Base-by-base conservation (phyloP, 306 rosid species). In the Vigna nakashimae region DNA sequence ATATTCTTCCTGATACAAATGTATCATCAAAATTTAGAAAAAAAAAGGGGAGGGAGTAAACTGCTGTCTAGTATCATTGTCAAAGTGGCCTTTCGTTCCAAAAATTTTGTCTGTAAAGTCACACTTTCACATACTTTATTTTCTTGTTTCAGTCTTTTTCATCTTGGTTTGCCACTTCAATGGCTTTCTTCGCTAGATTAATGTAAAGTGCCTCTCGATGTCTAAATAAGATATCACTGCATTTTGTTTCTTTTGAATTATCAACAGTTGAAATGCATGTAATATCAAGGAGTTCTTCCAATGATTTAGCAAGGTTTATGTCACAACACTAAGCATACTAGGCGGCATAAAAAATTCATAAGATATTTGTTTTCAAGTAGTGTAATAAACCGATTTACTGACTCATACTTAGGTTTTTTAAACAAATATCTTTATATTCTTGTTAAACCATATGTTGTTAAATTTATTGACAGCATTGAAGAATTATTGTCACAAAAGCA, bases 1-100 rank as follows among this genome's bases (percentile, higher is more conserved):
- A 20, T 65, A 51, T 28, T 84, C 40, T 40, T 64, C 69, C 58
- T 56, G 67, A 74, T 64, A 15, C 59, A 51, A 22, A 38, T 42
- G 62, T 52, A 58, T 59, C 22, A 49, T 22, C 12, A 58, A 58
- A 65, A 3, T 43, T 18, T n/a, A 66, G 65, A 60, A 57, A 14
- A 60, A 57, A 14, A 60, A 67, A 48, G 55, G 16, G 10, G 32
- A 3, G 32, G 4, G 34, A 30, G 34, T 30, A 30, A 30, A 3
- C 34, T 73, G 15, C 15, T 63, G 72, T 20, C 22, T 55, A 26
- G 9, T 65, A 4, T 30, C 49, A 66, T 15, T 65, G 4, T 30
- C 59, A 66, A 28, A 16, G 22, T 50, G 48, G 74, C 48, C 18
- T 43, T 66, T 53, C 0, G 67, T 43, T 55, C 45, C 80, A n/a